Conservation (phyloP, 371 early-diverging fungal genomes). For the Saksenaea vasiformis region DNA sequence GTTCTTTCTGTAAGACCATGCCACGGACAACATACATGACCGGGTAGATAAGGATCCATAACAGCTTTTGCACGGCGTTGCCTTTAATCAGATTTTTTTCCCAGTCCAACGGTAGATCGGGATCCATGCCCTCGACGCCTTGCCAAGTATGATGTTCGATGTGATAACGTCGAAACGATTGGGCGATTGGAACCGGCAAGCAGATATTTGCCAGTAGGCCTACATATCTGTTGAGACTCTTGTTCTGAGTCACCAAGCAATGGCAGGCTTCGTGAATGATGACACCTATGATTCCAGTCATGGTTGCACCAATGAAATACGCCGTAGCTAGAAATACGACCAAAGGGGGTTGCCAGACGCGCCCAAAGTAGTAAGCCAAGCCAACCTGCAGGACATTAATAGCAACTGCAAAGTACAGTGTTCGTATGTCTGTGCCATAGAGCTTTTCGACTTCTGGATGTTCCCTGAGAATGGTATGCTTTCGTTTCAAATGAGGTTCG, state of each 20-base stretch:
- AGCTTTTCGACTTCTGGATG: constrained; percentile 90
- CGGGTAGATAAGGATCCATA: constrained; percentile 88
- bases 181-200: constrained; percentile 80
- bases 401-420: constrained; percentile 69
- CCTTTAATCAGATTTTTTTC: constrained; percentile 81
- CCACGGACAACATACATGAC: constrained; percentile 91
- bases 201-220: constrained; percentile 86
- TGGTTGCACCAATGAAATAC: constrained; percentile 84
- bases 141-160: constrained; percentile 96
- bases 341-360: constrained; percentile 54
- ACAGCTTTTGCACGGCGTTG: constrained; percentile 71
- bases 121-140: constrained; percentile 94
- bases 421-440: constrained; percentile 82
- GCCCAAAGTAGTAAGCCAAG: constrained; percentile 81
- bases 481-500: constrained; percentile 94
- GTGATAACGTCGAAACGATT: constrained; percentile 92
- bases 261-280: constrained; percentile 95
- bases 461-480: constrained; percentile 80
- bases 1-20: constrained; percentile 63
- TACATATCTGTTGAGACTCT: constrained; percentile 76
- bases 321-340: constrained; percentile 63
- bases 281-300: constrained; percentile 76
- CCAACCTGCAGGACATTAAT: constrained; percentile 74
- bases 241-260: constrained; percentile 70
- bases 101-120: constrained; percentile 92